phyloP scores from a whole-genome alignment of 1,284 basidiomycete species.

The Clitocybe nebularis region DNA sequence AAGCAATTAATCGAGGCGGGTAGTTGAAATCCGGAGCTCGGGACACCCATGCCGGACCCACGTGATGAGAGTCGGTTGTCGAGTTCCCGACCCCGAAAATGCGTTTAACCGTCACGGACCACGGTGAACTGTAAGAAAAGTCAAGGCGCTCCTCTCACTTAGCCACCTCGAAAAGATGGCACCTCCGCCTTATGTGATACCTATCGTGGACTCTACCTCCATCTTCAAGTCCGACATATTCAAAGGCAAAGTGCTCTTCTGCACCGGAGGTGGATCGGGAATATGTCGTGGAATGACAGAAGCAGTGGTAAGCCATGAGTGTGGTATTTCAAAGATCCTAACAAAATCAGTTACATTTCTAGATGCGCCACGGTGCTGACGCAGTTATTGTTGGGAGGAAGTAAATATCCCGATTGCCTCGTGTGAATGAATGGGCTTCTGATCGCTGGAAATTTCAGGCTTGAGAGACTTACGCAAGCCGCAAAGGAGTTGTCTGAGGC shows the following conservation, averaged over 20 bases:
- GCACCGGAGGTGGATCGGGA: slow-evolving; percentile 86
- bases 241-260: slow-evolving; percentile 91
- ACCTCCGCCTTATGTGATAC: slow-evolving; percentile 34
- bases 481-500: slow-evolving; percentile 68
- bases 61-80: too few relatives aligned
- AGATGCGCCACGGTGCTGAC: slow-evolving; percentile 86
- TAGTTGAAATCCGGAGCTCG: too few relatives aligned
- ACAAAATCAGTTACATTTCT: slow-evolving; percentile 6
- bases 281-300: slow-evolving; percentile 91
- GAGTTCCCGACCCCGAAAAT: too few relatives aligned
- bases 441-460: too few relatives aligned
- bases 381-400: slow-evolving; percentile 86
- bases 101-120: too few relatives aligned
- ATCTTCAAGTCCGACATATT: slow-evolving; percentile 82
- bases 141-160: too few relatives aligned
- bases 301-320: slow-evolving; percentile 53
- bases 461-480: slow-evolving; percentile 70
- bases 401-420: slow-evolving; percentile 45
- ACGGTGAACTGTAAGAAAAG: too few relatives aligned
- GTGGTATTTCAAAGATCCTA: slow-evolving; percentile 6
- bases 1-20: too few relatives aligned
- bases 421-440: too few relatives aligned
- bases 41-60: too few relatives aligned
- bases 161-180: slow-evolving; percentile 34
- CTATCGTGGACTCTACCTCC: slow-evolving; percentile 48